Evolutionary conservation across 495 filamentous ascomycete species (phyloP), one percentile per base, ranked within the genome.

Genomic region (Gamarada debralockiae): DNA sequence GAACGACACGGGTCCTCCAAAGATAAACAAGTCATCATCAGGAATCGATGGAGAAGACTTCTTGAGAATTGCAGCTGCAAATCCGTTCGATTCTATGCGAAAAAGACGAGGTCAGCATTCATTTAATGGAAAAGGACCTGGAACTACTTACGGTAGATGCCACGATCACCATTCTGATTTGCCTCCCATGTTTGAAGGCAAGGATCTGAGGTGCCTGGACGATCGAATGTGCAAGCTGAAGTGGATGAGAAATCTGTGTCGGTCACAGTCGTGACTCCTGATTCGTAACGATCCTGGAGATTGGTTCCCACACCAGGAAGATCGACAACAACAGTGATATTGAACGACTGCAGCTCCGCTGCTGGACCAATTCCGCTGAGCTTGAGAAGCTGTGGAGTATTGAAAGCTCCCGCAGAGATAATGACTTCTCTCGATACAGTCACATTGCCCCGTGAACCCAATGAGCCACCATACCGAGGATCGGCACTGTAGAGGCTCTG

Each of bases 201-300:
- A 29, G 27, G 10, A 10, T 39, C n/a, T 3, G 14, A 6, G 14
- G 37, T n/a, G 14, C 18, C 3, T 39, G 6, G 6, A n/a, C n/a
- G 65, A 53, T 9, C 15, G 58, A 74, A 70, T 1, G 75, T 79
- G 65, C 80, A 83, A 34, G 67, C 69, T 10, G 61, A 50, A 15
- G 75, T 63, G 0, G 69, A 59, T 0, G 60, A 55, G 55, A 73
- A 79, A 57, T 75, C 58, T 15, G 61, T 45, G 10, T 74, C 69
- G 2, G 66, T 59, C 1, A 68, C 60, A 33, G 65, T 72, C 23
- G 70, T 68, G 7, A 82, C 68, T n/a, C 66, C 61, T 22, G 67
- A 70, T 53, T 84, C 81, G 62, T 82, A 81, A 61, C 78, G 78
- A 56, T 87, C 81, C 48, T 85, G 81, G 1, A 87, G 66, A 63